Conservation (phyloP, 192 early-diverging fungal species). For the Coemansia sp. region DNA sequence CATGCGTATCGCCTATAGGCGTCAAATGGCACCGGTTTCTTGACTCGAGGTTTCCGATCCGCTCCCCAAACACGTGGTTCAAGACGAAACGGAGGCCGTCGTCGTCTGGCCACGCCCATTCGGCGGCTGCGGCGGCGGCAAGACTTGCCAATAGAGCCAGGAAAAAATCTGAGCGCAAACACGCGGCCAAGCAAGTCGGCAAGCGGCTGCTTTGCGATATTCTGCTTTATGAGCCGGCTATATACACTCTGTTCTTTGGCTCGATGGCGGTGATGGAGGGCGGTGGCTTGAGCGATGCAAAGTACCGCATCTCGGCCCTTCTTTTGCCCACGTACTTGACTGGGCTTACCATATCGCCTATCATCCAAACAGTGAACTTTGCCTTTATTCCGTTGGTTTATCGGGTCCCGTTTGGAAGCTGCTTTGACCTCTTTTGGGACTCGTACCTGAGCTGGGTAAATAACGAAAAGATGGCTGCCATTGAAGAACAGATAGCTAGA, state of each 20-base stretch:
- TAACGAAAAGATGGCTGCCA: slow-evolving; percentile 48
- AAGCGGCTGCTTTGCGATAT: slow-evolving; percentile 46
- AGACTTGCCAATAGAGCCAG: slow-evolving; percentile 23
- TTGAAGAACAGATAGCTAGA: slow-evolving; percentile 4
- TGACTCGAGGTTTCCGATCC: slow-evolving; percentile 48
- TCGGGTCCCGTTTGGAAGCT: slow-evolving; percentile 72
- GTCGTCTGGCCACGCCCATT: slow-evolving; percentile 8
- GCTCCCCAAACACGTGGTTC: slow-evolving; percentile 50
- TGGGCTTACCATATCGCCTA: slow-evolving; percentile 63
- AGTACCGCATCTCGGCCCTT: slow-evolving; percentile 25
- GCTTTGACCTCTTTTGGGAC: slow-evolving; percentile 74
- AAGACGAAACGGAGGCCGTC: slow-evolving; percentile 25
- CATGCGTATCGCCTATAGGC: slow-evolving; percentile 46
- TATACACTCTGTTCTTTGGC: slow-evolving; percentile 47
- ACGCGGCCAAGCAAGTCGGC: slow-evolving; percentile 37
- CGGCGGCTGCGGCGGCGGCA: slow-evolving; percentile 2
- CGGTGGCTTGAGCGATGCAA: slow-evolving; percentile 31
- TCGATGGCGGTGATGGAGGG: slow-evolving; percentile 54
- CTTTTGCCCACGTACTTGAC: slow-evolving; percentile 48
- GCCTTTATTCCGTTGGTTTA: slow-evolving; percentile 69
- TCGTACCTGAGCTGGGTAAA: slow-evolving; percentile 75
- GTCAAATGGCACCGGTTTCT: slow-evolving; percentile 54
- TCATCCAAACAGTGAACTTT: slow-evolving; percentile 75
- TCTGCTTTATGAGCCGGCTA: slow-evolving; percentile 45
- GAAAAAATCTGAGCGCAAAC: slow-evolving; percentile 27